Evolutionary conservation across 306 rosid genomes (phyloP).

Genomic region (Pterocarpus macrocarpus): DNA sequence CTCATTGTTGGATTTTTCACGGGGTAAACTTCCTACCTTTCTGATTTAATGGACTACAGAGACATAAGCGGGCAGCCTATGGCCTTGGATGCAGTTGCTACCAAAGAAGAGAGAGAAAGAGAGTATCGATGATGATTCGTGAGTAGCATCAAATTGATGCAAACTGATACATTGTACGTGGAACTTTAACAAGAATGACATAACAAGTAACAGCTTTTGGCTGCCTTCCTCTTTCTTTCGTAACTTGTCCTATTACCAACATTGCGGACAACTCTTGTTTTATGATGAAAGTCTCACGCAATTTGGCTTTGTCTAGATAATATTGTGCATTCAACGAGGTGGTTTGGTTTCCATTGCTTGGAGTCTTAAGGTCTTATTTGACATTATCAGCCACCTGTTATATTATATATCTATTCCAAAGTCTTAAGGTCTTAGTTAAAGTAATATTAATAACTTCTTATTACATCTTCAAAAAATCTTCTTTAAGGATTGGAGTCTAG

Average conservation of each 20-base stretch:
- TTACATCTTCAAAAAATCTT: too few relatives aligned
- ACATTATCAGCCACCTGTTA: neutral
- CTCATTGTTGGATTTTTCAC: conserved; percentile 12
- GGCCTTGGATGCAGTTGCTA: neutral
- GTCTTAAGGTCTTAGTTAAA: too few relatives aligned
- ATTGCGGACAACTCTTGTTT: conserved; percentile 29
- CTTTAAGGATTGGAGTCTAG: too few relatives aligned
- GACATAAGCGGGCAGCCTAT: too few relatives aligned
- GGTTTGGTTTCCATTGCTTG: conserved; percentile 18
- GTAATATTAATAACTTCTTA: too few relatives aligned
- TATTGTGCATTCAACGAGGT: neutral
- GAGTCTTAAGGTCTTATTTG: conserved; percentile 20
- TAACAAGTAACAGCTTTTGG: conserved; percentile 51
- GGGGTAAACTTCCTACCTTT: neutral
- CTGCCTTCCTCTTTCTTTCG: conserved; percentile 52
- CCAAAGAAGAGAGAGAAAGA: neutral
- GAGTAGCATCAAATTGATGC: conserved; percentile 39
- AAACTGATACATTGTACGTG: conserved; percentile 43
- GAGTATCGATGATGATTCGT: conserved; percentile 11
- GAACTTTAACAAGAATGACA: conserved; percentile 49
- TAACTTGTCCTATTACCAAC: conserved; percentile 48
- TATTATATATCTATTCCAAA: too few relatives aligned
- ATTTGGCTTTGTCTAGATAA: conserved; percentile 6
- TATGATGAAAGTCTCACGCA: conserved; percentile 24
- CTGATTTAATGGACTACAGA: too few relatives aligned